A percentile compares a stretch with the other conserved stretches of the same genome.
These are phyloP conservation scores for Haplographium delicatum DNA, from an alignment of 495 filamentous ascomycete species.

Conservation along the genomic window DNA sequence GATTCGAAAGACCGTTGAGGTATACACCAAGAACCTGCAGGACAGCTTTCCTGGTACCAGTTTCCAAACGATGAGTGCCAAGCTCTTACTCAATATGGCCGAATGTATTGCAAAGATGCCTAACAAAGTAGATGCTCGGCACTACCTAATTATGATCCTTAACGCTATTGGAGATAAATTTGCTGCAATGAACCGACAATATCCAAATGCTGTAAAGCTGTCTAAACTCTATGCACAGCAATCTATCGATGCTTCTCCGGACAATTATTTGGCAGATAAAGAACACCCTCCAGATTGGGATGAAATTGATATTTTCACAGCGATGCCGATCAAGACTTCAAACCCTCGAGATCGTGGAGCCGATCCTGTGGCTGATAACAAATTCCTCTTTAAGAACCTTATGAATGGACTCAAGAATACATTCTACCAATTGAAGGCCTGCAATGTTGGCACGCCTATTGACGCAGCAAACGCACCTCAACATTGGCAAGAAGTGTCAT, in stretches of 20 bases:
- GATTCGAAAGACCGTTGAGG: constrained; percentile 90
- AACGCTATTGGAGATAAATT: constrained; percentile 98
- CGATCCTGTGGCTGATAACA: constrained; percentile 95
- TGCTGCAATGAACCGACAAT: constrained; percentile 95
- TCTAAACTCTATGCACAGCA: constrained; percentile 63
- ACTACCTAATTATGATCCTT: constrained; percentile 95
- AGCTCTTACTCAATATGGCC: constrained; percentile 92
- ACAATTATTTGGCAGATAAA: constrained; percentile 79
- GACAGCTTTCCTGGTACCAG: constrained; percentile 96
- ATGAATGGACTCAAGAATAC: constrained; percentile 96
- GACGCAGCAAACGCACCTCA: constrained; percentile 72
- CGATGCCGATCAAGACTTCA: constrained; percentile 92
- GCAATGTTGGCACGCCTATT: constrained; percentile 66
- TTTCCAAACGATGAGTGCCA: constrained; percentile 99
- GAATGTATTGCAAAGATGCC: constrained; percentile 90
- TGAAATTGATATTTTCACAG: constrained; percentile 94
- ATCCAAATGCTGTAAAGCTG: constrained; percentile 88
- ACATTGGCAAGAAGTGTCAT: constrained; percentile 94
- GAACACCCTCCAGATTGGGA: constrained; percentile 86
- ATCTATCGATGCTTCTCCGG: constrained; percentile 59
- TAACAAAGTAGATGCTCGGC: constrained; percentile 86
- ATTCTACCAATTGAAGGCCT: constrained; percentile 88
- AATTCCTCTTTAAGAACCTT: constrained; percentile 97
- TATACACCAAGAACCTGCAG: constrained; percentile 94
- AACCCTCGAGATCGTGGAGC: constrained; percentile 86